Conservation (phyloP, 352 stramenopile genomes). For the Phytophthora foliorum region DNA sequence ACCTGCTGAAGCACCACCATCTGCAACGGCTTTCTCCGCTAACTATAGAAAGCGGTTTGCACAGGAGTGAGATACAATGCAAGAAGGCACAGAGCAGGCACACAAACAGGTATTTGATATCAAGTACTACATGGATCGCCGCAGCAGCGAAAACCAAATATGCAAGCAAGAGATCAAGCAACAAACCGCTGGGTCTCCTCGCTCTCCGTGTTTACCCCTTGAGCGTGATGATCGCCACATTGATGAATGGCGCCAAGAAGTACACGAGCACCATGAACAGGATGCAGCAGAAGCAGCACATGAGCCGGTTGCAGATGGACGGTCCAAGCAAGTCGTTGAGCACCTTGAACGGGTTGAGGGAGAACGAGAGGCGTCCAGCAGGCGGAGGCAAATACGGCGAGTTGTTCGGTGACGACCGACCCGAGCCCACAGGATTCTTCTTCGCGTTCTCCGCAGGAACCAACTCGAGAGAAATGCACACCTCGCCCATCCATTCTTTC, state of each 20-base stretch:
- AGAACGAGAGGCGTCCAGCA: constrained; percentile 91
- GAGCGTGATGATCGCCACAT: constrained; percentile 79
- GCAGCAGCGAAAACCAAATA: constrained; percentile 17
- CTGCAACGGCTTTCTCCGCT: constrained; percentile 18
- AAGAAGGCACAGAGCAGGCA: background rate
- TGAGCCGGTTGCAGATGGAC: constrained; percentile 85
- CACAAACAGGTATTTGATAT: constrained; percentile 34
- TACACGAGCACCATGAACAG: constrained; percentile 88
- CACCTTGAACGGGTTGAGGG: constrained; percentile 93
- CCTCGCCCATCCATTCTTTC: constrained; percentile 87
- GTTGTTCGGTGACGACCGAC: constrained; percentile 92
- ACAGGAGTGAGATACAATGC: constrained; percentile 11
- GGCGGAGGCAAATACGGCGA: constrained; percentile 93
- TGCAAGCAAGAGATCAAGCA: constrained; percentile 14
- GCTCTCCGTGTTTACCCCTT: constrained; percentile 43
- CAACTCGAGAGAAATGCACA: constrained; percentile 90
- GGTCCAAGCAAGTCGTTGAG: constrained; percentile 89
- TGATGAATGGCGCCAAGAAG: constrained; percentile 89
- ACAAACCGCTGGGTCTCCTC: constrained; percentile 6
- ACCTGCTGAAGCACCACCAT: background rate
- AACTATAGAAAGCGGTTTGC: constrained; percentile 38
- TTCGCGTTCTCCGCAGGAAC: constrained; percentile 89
- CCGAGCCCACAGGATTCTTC: constrained; percentile 80
- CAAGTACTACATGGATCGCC: constrained; percentile 26
- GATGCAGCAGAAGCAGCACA: constrained; percentile 89